Evolutionary conservation across 2,329 filamentous ascomycete genomes (phyloP).

Genomic region (Zelopaecilomyces penicillatus): DNA sequence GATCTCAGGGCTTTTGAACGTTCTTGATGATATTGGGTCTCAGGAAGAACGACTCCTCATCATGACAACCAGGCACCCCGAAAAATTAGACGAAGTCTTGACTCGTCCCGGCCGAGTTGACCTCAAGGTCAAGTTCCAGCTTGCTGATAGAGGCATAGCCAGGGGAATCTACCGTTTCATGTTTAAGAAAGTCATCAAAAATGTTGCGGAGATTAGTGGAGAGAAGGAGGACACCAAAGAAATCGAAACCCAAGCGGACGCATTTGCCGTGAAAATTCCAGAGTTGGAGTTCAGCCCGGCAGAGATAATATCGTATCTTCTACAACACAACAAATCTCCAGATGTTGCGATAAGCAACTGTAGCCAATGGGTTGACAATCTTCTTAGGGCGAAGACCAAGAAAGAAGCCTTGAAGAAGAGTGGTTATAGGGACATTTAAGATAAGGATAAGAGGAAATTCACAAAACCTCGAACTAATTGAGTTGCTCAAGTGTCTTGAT

Average conservation of each 20-base stretch:
- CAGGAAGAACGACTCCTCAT: conserved; percentile 16
- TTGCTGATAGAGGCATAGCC: no score
- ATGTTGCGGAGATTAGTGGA: not conserved
- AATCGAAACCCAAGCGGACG: conserved; percentile 1
- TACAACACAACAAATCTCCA: no score
- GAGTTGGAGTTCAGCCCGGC: conserved; percentile 41
- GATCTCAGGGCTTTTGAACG: conserved; percentile 14
- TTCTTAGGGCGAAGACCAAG: no score
- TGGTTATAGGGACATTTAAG: no score
- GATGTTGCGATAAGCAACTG: no score
- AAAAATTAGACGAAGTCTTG: conserved; percentile 16
- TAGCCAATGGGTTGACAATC: no score
- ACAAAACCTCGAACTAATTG: no score
- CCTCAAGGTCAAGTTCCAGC: conserved; percentile 36
- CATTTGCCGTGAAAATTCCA: conserved; percentile 36
- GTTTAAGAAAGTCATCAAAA: conserved; percentile 5
- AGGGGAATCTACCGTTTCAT: no score
- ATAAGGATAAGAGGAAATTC: no score
- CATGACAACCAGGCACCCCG: conserved; percentile 18
- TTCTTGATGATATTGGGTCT: conserved; percentile 14
- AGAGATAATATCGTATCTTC: conserved; percentile 28
- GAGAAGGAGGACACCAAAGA: not conserved
- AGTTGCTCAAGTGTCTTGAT: no score
- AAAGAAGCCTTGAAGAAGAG: no score
- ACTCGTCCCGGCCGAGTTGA: conserved; percentile 42